Conservation (phyloP, 805 yeast species). For the Saturnispora sanitii region DNA sequence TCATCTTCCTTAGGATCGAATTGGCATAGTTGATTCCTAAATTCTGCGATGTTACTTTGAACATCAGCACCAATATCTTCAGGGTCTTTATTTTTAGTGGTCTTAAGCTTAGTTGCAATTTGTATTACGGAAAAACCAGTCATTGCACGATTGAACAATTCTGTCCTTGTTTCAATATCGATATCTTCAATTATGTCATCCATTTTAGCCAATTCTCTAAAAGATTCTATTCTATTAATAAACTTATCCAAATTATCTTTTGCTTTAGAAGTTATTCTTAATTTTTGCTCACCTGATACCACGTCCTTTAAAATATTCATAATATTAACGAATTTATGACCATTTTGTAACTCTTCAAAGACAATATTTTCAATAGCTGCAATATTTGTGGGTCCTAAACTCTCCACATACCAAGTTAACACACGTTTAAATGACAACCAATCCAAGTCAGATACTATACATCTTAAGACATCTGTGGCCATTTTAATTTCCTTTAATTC, state of each 20-base stretch:
- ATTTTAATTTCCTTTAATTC: constrained; percentile 58
- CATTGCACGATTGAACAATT: constrained; percentile 18
- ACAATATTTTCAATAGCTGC: constrained; percentile 14
- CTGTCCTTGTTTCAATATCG: not conserved
- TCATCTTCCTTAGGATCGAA: constrained; percentile 21
- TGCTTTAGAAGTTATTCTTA: constrained; percentile 15
- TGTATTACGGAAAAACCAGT: constrained; percentile 17
- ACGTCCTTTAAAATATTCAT: constrained; percentile 11
- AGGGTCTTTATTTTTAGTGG: constrained; percentile 14
- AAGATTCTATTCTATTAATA: constrained; percentile 21
- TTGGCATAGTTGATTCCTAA: constrained; percentile 20
- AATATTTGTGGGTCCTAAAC: constrained; percentile 50
- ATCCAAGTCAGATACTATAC: constrained; percentile 50
- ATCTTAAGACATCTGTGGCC: constrained; percentile 55
- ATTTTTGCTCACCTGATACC: constrained; percentile 10
- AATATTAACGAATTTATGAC: constrained; percentile 7
- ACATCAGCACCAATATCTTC: constrained; percentile 18
- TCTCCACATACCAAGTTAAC: constrained; percentile 51
- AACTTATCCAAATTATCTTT: constrained; percentile 22
- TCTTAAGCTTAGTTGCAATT: constrained; percentile 13
- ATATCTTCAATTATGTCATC: constrained; percentile 6
- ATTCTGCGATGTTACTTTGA: constrained; percentile 20
- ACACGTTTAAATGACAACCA: constrained; percentile 48
- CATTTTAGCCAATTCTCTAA: constrained; percentile 9
- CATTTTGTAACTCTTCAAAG: constrained; percentile 4